Evolutionary conservation across 2,329 filamentous ascomycete genomes (phyloP).

Genomic region (Acarospora socialis): DNA sequence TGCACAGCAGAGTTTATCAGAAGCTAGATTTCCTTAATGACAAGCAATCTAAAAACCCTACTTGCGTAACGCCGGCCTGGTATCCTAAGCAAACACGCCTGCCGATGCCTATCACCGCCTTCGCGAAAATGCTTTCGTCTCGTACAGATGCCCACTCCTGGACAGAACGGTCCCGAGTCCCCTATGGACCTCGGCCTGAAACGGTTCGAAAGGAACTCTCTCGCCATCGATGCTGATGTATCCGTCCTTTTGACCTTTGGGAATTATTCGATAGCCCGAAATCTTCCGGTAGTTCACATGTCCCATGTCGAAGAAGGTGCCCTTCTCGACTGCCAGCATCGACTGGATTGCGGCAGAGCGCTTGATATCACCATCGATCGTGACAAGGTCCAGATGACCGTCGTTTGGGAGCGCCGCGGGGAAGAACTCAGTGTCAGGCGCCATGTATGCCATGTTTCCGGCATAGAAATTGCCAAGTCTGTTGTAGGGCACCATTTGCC

Average conservation of each 20-base stretch:
- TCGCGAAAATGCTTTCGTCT: no score
- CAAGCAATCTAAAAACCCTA: no score
- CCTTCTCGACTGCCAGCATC: slow-evolving; percentile 54
- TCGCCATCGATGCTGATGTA: slow-evolving; percentile 95
- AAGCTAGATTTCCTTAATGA: no score
- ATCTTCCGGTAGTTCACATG: slow-evolving; percentile 74
- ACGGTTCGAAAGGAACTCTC: slow-evolving; percentile 68
- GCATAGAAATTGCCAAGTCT: slow-evolving; percentile 85
- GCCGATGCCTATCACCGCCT: no score
- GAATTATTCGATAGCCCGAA: slow-evolving; percentile 71
- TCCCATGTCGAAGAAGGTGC: slow-evolving; percentile 64
- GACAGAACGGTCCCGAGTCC: slow-evolving; percentile 76
- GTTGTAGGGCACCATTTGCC: slow-evolving; percentile 59
- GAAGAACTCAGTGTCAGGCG: slow-evolving; percentile 77
- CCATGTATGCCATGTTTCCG: slow-evolving; percentile 92
- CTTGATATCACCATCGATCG: slow-evolving; percentile 60
- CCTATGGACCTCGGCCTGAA: slow-evolving; percentile 79
- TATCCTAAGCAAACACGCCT: no score
- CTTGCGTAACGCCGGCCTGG: no score
- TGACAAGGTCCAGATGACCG: slow-evolving; percentile 73
- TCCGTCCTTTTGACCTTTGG: slow-evolving; percentile 54
- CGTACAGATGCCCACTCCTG: slow-evolving; percentile 56
- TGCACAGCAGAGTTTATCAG: no score
- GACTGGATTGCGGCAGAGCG: slow-evolving; percentile 52
- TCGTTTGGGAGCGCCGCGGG: slow-evolving; percentile 68